Evolutionary conservation across 148 eudicot genomes (phyloP).

Genomic region (Linanthus parryae): DNA sequence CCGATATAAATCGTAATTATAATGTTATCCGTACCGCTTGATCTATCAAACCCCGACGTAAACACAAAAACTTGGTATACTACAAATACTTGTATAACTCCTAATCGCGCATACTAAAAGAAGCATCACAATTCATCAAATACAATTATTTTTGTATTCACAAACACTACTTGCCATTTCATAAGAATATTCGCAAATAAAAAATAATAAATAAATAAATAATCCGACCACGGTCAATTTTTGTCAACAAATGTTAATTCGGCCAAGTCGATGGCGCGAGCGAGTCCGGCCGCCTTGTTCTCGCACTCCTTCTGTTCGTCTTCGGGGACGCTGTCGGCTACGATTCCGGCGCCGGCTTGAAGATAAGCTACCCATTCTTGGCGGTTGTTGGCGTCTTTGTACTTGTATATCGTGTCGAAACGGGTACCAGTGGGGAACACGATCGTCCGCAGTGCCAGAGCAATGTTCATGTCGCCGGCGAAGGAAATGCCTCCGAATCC

Average conservation of each 20-base stretch:
- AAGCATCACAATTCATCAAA: too few species aligned
- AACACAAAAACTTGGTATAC: too few species aligned
- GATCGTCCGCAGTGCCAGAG: constrained; percentile 78
- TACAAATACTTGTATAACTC: too few species aligned
- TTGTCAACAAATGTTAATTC: constrained; percentile 59
- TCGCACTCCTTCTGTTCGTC: constrained; percentile 91
- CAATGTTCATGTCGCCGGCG: constrained; percentile 87
- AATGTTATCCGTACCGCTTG: too few species aligned
- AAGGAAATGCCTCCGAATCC: constrained; percentile 94
- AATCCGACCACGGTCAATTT: too few species aligned
- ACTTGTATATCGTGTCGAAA: constrained; percentile 76
- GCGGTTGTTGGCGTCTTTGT: constrained; percentile 45
- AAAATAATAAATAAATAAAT: too few species aligned
- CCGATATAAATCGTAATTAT: too few species aligned
- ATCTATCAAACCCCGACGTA: too few species aligned
- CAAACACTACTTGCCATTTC: too few species aligned
- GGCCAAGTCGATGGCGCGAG: constrained; percentile 87
- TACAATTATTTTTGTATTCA: too few species aligned
- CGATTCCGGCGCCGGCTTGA: constrained; percentile 95
- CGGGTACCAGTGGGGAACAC: constrained; percentile 62
- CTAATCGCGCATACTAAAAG: too few species aligned
- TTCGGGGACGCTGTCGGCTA: constrained; percentile 79
- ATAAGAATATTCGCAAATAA: too few species aligned
- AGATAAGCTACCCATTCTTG: constrained; percentile 85
- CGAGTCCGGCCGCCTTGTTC: constrained; percentile 76